Conservation (phyloP, 2,329 filamentous ascomycete species). For the Diaporthe velutina region DNA sequence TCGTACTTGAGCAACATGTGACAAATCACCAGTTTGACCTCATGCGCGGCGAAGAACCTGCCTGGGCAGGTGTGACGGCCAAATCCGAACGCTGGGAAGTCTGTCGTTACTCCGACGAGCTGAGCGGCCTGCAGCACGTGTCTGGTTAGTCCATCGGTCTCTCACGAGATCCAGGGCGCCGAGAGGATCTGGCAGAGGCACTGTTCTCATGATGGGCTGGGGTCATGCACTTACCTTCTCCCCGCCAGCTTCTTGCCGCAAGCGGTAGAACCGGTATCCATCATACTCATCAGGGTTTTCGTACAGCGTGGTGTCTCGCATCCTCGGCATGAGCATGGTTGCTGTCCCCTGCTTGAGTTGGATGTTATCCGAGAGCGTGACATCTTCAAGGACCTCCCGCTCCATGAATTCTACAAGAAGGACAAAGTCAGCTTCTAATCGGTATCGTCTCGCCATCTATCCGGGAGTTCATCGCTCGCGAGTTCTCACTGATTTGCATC, state of each 20-base stretch:
- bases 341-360: background rate
- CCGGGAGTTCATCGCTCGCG: background rate
- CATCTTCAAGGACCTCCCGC: conserved; percentile 5
- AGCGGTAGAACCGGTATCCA: conserved; percentile 44
- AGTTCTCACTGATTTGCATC: conserved; percentile 10
- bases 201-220: too few relatives aligned
- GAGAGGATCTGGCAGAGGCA: background rate
- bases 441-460: background rate
- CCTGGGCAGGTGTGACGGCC: conserved; percentile 58
- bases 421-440: background rate
- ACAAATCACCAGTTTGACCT: conserved; percentile 53
- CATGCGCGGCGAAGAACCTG: conserved; percentile 56
- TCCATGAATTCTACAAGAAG: background rate
- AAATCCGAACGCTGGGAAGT: conserved; percentile 54
- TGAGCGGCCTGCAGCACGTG: conserved; percentile 46
- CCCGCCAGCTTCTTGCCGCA: background rate
- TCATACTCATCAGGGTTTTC: conserved; percentile 45
- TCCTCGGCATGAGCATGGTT: background rate
- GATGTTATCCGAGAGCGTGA: conserved; percentile 8
- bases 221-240: background rate
- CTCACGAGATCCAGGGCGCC: background rate
- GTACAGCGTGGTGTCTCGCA: conserved; percentile 37
- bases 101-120: conserved; percentile 50
- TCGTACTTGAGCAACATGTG: conserved; percentile 50
- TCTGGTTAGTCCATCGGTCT: conserved; percentile 42